These are phyloP conservation scores for Yamadazyma jaroonii DNA, from an alignment of 1,139 yeast genomes.

Conservation along the genomic window DNA sequence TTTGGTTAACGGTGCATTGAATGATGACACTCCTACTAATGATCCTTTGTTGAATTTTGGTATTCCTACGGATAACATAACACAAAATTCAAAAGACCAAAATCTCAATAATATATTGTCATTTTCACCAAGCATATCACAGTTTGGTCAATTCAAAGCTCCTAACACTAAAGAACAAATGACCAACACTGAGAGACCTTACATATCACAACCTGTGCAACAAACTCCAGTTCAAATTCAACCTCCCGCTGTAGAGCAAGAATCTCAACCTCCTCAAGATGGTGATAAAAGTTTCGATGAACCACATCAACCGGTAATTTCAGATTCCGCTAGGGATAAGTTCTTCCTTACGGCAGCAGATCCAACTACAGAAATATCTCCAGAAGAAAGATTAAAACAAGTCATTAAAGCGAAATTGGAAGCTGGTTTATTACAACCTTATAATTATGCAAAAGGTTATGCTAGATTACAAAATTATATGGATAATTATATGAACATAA, in stretches of 20 bases:
- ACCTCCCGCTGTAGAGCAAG: constrained; percentile 6
- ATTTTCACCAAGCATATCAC: constrained; percentile 28
- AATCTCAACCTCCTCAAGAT: constrained; percentile 3
- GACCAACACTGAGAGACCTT: constrained; percentile 6
- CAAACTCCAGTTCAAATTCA: constrained; percentile 8
- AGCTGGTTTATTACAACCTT: constrained; percentile 91
- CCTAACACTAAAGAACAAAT: constrained; percentile 2
- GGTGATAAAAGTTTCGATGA: constrained; percentile 5
- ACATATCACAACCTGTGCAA: constrained; percentile 8
- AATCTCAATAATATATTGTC: constrained; percentile 17
- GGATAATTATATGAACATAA: constrained; percentile 89
- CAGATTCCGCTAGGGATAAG: constrained; percentile 86
- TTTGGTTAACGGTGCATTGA: constrained; percentile 49
- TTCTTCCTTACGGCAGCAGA: constrained; percentile 96
- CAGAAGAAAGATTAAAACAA: constrained; percentile 89
- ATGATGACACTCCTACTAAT: constrained; percentile 27
- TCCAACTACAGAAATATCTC: constrained; percentile 91
- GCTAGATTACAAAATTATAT: constrained; percentile 85
- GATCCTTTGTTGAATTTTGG: constrained; percentile 27
- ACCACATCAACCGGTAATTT: constrained; percentile 47
- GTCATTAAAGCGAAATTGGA: constrained; percentile 95
- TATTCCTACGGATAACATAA: constrained; percentile 18
- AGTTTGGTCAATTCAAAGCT: constrained; percentile 10
- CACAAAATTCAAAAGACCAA: not conserved
- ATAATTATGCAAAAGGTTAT: constrained; percentile 91